Evolutionary conservation across 202 grass and related monocot genomes (phyloP), one percentile per base, ranked within the genome.

Genomic region (Setaria viridis): DNA sequence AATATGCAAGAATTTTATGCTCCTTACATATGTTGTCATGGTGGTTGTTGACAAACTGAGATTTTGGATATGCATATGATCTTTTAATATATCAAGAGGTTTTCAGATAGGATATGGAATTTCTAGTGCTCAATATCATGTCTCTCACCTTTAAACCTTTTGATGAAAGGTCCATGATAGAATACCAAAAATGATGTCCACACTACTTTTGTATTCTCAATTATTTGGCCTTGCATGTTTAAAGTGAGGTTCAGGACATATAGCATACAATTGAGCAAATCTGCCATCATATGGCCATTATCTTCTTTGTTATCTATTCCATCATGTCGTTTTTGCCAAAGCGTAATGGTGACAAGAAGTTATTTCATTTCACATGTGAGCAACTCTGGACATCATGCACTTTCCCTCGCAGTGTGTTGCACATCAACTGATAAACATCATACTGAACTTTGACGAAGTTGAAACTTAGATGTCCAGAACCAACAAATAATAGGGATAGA

Each of bases 1-100:
- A 35, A 33, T 84, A 0, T 39, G 63, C 81, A 21, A 84, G 81
- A 60, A 51, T 80, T 87, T 71, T 11, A 13, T 55, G 53, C 34
- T 80, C 53, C 70, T 83, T 51, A 47, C 15, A n/a, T 85, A 13
- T 47, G 14, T 5, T 87, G 13, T 63, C 34, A 2, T 70, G 46
- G 80, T 1, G 9, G 45, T 85, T 49, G 25, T 39, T 75, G 49
- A 30, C 60, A 76, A 76, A 64, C 55, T 87, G 6, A 63, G 68
- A 48, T 75, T 51, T 33, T 62, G 53, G 56, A 29, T 63, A 84
- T 35, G 62, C 54, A 72, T 65, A 58, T 33, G 35, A 51, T 74
- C 78, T 86, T 90, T 90, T 68, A 50, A 14, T 62, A 35, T 68
- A 43, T 62, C 49, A 62, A 39, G 16, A 47, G 32, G 15, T 45